Base-by-base conservation (phyloP, 208 protist genomes). In the Trypanosoma mega region DNA sequence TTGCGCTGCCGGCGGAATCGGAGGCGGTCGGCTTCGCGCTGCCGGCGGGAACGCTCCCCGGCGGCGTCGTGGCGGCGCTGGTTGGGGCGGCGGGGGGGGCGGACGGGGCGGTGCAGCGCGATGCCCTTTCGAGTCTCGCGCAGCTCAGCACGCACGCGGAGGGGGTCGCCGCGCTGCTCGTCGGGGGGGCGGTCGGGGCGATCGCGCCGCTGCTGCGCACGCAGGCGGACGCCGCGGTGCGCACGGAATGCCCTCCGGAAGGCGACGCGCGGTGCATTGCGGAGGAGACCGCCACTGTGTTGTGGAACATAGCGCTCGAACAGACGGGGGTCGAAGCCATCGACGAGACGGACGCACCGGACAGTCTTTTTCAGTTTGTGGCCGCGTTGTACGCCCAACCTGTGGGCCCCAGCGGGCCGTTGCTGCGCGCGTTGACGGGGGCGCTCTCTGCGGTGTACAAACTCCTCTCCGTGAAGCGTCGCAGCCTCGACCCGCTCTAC, bases 401-500 rank as follows among this genome's bases (percentile, higher is more conserved):
- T 4, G 62, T 82, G 21, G 23, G 61, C 39, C 21, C 29, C 2
- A 36, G 23, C 30, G 49, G 59, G 16, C 31, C 52, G 9, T 34
- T 90, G 14, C 82, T 92, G 59, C 85, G 88, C 3, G 58, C 76
- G 9, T 59, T 90, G 23, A 83, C 75, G 21, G 85, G 85, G 12
- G 85, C 85, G 0, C 66, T 94, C 21, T 92, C 85, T 2, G 80
- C 80, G 0, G 60, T 87, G 9, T 78, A 73, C 55, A 88, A 92
- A 60, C 68, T 92, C n/a, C 80, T 80, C 1, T 76, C 64, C 0
- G 65, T 91, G 14, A 94, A 94, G 66, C 59, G 58, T 6, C 29
- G 43, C 7, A 81, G 77, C 43, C 58, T 72, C 2, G 47, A 67
- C 0, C 31, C 65, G 1, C 45, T 80, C 2, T 51, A 51, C 16